A percentile compares a stretch with the other conserved stretches of the same genome.
phyloP scores from a whole-genome alignment of 352 stramenopile genomes.

The Detonula confervacea region DNA sequence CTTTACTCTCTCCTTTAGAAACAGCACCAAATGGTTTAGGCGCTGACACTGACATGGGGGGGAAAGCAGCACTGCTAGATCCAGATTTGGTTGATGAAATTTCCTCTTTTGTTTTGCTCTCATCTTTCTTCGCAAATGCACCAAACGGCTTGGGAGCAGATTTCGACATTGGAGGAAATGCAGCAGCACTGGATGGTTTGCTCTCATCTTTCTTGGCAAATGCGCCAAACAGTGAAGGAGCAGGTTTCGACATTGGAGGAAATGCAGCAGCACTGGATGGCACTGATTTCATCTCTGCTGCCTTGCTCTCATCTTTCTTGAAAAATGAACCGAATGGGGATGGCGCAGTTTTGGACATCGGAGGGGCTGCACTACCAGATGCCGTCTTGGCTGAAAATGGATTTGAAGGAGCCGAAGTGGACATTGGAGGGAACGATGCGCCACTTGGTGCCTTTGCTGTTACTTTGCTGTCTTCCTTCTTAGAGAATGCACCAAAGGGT shows the following conservation, averaged over 20 bases:
- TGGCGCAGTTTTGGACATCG: constrained; percentile 35
- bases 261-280: neutral
- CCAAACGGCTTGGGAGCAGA: constrained; percentile 6
- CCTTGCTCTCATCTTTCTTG: constrained; percentile 9
- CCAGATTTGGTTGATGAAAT: too few relatives aligned
- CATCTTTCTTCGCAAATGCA: constrained; percentile 14
- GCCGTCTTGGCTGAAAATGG: constrained; percentile 6
- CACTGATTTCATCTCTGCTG: neutral
- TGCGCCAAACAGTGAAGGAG: too few relatives aligned
- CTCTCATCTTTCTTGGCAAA: neutral
- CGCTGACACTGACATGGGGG: constrained; percentile 23
- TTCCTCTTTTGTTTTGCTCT: neutral
- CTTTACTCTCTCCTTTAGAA: constrained; percentile 16
- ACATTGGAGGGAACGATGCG: constrained; percentile 58
- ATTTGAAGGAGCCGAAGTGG: constrained; percentile 17
- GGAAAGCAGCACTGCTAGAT: constrained; percentile 24
- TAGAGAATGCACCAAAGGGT: constrained; percentile 8
- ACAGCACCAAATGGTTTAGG: constrained; percentile 34
- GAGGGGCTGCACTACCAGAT: constrained; percentile 30
- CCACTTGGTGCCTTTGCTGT: neutral
- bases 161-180: constrained; percentile 31
- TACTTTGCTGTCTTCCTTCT: constrained; percentile 7
- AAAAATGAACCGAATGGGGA: constrained; percentile 4
- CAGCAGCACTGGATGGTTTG: neutral
- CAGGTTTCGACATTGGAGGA: constrained; percentile 4